Conservation (phyloP, 495 filamentous ascomycete species). For the Talaromyces thailandensis region DNA sequence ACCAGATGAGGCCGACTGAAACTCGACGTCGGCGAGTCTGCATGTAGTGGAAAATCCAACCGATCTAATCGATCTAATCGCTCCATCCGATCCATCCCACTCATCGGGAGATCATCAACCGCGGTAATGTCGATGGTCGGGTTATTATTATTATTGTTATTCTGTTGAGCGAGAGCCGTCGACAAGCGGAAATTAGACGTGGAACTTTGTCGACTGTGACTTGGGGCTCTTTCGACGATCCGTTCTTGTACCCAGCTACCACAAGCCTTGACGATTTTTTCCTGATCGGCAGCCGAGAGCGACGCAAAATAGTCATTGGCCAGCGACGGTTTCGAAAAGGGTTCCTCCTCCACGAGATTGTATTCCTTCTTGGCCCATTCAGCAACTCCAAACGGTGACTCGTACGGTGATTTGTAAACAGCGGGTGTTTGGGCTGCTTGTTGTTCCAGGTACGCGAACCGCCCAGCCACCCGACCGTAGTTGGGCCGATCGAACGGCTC, state of each 20-base stretch:
- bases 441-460: conserved; percentile 36
- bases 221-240: conserved; percentile 31
- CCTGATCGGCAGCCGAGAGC: conserved; percentile 30
- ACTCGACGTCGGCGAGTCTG: conserved; percentile 39
- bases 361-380: conserved; percentile 36
- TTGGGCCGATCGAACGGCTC: conserved; percentile 24
- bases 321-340: conserved; percentile 31
- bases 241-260: conserved; percentile 36
- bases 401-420: conserved; percentile 41
- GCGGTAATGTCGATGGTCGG: conserved; percentile 41
- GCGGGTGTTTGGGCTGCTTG: conserved; percentile 32
- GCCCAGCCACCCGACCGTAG: conserved; percentile 30
- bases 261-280: conserved; percentile 39
- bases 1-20: conserved; percentile 38
- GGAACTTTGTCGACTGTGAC: conserved; percentile 36
- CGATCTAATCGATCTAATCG: conserved; percentile 6
- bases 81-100: conserved; percentile 16
- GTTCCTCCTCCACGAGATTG: conserved; percentile 27
- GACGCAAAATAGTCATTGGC: conserved; percentile 37
- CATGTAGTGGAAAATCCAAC: conserved; percentile 34
- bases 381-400: conserved; percentile 38
- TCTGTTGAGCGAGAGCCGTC: conserved; percentile 35
- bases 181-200: conserved; percentile 35
- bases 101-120: conserved; percentile 32
- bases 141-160: conserved; percentile 35